phyloP scores from a whole-genome alignment of 2,329 filamentous ascomycete species.

The Aspergillus chevalieri region DNA sequence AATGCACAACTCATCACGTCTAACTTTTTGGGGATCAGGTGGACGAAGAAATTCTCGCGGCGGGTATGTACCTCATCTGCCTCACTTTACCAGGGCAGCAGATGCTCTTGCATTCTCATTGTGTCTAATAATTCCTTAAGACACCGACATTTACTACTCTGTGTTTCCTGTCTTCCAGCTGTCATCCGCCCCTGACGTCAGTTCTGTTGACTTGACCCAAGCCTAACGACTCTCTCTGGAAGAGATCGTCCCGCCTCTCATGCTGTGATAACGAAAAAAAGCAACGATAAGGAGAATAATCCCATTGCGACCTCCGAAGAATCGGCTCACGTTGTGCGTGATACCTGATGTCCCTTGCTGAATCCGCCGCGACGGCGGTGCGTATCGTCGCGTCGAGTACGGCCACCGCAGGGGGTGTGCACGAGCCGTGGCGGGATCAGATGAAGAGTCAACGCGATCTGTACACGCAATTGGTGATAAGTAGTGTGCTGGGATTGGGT shows the following conservation, averaged over 20 bases:
- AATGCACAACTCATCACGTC: slow-evolving; percentile 5
- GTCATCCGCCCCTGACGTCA: slow-evolving; percentile 20
- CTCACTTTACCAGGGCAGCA: no score
- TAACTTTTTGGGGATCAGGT: no score
- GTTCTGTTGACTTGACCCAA: slow-evolving; percentile 4
- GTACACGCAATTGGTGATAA: slow-evolving; percentile 41
- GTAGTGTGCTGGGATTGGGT: slow-evolving; percentile 35
- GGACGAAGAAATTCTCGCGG: no score
- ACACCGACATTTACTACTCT: neutral
- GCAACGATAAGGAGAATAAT: no score
- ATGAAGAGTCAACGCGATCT: slow-evolving; percentile 33
- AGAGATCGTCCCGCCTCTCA: neutral
- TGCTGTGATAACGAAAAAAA: no score
- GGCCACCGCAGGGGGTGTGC: slow-evolving; percentile 13
- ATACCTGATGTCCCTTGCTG: slow-evolving; percentile 24
- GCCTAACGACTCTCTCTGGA: neutral
- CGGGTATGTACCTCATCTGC: no score
- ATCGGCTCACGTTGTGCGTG: no score
- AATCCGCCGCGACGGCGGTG: slow-evolving; percentile 18
- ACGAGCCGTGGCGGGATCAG: slow-evolving; percentile 25
- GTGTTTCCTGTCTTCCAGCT: no score
- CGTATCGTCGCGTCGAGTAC: slow-evolving; percentile 16
- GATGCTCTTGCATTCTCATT: neutral
- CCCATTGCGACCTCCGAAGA: no score
- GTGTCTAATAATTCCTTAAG: neutral